Percentiles rank a stretch among this genome's conserved stretches.
These are phyloP conservation scores for Paecilomyces formosus DNA, from an alignment of 2,329 filamentous ascomycete species.

Conservation along the genomic window DNA sequence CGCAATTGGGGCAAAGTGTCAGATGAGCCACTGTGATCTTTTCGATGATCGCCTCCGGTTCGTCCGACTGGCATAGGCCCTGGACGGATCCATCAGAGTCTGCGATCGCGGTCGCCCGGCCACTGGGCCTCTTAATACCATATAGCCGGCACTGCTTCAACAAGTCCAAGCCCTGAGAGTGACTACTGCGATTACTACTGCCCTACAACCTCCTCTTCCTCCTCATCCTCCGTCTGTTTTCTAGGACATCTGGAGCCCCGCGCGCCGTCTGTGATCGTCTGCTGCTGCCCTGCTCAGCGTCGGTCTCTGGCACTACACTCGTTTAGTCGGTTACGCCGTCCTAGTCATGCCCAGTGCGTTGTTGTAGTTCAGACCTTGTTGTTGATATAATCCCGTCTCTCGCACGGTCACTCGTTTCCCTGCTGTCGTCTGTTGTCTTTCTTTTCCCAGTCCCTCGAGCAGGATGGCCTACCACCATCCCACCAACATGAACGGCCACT, in stretches of 20 bases:
- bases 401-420: background rate
- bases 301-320: background rate
- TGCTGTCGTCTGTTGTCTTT: constrained; percentile 1
- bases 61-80: background rate
- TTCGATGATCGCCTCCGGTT: background rate
- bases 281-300: background rate
- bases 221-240: background rate
- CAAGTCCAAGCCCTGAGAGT: no score
- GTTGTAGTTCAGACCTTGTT: background rate
- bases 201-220: background rate
- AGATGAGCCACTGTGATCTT: background rate
- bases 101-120: background rate
- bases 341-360: background rate
- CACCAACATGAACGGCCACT: constrained; percentile 2
- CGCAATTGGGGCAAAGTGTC: background rate
- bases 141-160: background rate
- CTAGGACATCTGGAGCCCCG: background rate
- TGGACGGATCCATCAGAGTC: background rate
- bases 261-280: background rate
- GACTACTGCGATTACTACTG: no score
- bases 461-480: background rate
- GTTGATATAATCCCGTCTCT: background rate
- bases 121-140: background rate
- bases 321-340: background rate
- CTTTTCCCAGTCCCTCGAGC: background rate